Base-by-base conservation (phyloP, 106 monocot genomes). In the Acanthochlamys bracteata region DNA sequence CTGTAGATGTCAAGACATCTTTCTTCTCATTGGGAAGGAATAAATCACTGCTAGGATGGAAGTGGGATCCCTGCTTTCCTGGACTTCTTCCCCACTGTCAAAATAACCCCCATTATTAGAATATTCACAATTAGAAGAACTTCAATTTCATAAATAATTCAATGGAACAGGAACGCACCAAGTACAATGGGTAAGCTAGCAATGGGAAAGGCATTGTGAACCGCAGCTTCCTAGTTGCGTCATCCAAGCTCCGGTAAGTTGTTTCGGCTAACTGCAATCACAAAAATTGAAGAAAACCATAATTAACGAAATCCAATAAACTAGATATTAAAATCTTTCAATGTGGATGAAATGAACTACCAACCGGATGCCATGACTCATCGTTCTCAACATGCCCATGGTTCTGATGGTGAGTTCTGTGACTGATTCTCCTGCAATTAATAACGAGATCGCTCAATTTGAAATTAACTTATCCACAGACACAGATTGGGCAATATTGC, bases 21-120 rank as follows among this genome's bases (percentile, higher is more conserved):
- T 67, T 72, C 78, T 58, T 88, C 70, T 93, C 93, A 23, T 66
- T 77, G 1, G 84, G 85, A 60, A 70, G 43, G 45, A 93, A 93
- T 41, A 93, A 56, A 61, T 82, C 71, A 24, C 88, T 88, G 15
- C 55, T 60, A 17, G 88, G 88, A 54, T 85, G 66, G 66, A 80
- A 85, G 60, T 88, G 88, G 9, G 92, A 88, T 7, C 92, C 92
- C 10, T 16, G 41, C 65, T 88, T 93, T 17, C 92, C 92, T 11
- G 93, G 93, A 67, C 75, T 93, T 54, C 93, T 77, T 20, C 14
- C 6, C 73, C 62, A 83, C 88, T n/a, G n/a, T n/a, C 19, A 13
- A 71, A 49, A 14, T 49, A 1, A 14, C n/a, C n/a, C n/a, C n/a
- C n/a, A n/a, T n/a, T n/a, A n/a, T n/a, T n/a, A n/a, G n/a, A n/a